These are phyloP conservation scores for Cercospora sesami DNA, from an alignment of 2,329 filamentous ascomycete species.

Conservation along the genomic window DNA sequence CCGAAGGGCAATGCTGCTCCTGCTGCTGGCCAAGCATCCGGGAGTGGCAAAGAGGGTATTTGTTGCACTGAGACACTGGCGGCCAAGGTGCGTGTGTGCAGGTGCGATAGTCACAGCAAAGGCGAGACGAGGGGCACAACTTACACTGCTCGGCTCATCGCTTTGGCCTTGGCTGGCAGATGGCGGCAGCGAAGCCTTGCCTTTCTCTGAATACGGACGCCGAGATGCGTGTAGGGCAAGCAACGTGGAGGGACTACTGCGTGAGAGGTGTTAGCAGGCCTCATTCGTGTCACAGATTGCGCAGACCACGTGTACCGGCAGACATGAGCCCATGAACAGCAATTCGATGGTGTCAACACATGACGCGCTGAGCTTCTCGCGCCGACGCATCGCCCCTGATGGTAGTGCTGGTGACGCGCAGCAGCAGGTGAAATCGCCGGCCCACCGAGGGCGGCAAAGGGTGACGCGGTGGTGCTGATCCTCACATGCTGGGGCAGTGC, in stretches of 20 bases:
- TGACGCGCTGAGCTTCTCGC: conserved; percentile 7
- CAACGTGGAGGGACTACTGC: neutral
- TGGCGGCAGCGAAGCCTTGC: conserved; percentile 18
- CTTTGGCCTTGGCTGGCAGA: conserved; percentile 9
- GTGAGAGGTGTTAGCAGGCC: neutral
- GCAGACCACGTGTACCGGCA: conserved; percentile 1
- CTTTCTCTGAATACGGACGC: conserved; percentile 20
- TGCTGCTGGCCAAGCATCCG: neutral
- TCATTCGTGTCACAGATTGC: neutral
- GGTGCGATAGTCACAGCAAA: conserved; percentile 4
- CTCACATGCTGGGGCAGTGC: conserved; percentile 13
- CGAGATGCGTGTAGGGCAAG: conserved; percentile 5
- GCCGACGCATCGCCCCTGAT: conserved; percentile 17
- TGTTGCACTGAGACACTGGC: conserved; percentile 12
- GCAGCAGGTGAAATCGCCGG: neutral
- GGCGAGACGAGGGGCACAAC: conserved; percentile 15
- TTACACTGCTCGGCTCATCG: conserved; percentile 26
- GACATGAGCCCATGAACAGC: conserved; percentile 1
- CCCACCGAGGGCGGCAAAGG: neutral
- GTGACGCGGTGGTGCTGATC: neutral
- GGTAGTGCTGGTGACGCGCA: conserved; percentile 1
- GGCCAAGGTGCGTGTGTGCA: neutral
- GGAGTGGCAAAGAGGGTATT: neutral
- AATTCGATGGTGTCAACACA: neutral
- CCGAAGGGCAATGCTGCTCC: neutral